Evolutionary conservation across 805 yeast species (phyloP).

Genomic region (Nakazawaea ernobii): DNA sequence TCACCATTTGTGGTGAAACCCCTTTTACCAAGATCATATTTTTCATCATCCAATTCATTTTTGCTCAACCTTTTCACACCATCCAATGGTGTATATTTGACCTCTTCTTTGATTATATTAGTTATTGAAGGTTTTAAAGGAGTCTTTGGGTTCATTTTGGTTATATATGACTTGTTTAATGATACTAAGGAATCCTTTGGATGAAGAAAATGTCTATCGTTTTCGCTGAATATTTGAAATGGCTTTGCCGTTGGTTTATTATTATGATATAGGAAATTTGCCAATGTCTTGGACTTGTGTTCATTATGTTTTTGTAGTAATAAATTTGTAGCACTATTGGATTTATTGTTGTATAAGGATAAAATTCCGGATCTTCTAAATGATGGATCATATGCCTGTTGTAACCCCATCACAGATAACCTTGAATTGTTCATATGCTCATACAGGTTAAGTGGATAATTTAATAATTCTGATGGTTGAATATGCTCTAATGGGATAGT

Average conservation of each 20-base stretch:
- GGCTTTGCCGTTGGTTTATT: slow-evolving; percentile 8
- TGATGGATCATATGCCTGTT: slow-evolving; percentile 31
- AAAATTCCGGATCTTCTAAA: slow-evolving; percentile 36
- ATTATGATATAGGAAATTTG: slow-evolving; percentile 7
- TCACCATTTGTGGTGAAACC: slow-evolving; percentile 49
- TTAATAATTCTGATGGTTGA: slow-evolving; percentile 15
- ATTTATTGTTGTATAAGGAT: slow-evolving; percentile 24
- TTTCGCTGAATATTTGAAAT: slow-evolving; percentile 5
- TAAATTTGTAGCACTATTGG: slow-evolving; percentile 20
- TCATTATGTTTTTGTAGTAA: slow-evolving; percentile 7
- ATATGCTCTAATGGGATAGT: slow-evolving; percentile 20
- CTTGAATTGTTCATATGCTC: slow-evolving; percentile 24
- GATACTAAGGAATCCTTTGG: slow-evolving; percentile 30
- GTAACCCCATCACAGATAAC: slow-evolving; percentile 30
- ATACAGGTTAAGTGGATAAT: slow-evolving; percentile 19
- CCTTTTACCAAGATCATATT: background rate
- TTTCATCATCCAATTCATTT: slow-evolving; percentile 12
- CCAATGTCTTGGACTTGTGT: slow-evolving; percentile 1
- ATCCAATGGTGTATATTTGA: slow-evolving; percentile 24
- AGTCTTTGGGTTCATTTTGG: background rate
- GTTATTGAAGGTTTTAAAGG: slow-evolving; percentile 12
- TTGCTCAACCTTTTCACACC: slow-evolving; percentile 24
- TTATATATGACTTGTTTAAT: slow-evolving; percentile 12
- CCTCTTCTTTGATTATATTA: slow-evolving; percentile 21
- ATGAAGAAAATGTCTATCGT: slow-evolving; percentile 21